phyloP scores from a whole-genome alignment of 352 stramenopile species.

The Globisporangium parvum region DNA sequence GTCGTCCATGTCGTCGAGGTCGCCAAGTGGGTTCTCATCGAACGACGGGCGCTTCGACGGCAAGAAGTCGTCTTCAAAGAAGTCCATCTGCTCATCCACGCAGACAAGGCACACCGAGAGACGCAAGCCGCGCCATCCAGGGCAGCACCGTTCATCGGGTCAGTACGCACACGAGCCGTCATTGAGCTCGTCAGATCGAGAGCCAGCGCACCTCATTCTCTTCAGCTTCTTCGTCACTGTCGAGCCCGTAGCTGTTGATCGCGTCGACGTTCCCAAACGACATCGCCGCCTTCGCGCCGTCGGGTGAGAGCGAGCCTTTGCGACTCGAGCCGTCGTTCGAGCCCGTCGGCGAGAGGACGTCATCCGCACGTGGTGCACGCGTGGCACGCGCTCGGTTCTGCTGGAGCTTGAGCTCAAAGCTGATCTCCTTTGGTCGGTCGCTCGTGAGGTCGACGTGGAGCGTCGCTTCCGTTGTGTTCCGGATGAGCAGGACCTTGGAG shows the following conservation, averaged over 20 bases:
- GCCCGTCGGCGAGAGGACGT: slow-evolving; percentile 62
- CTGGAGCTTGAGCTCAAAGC: slow-evolving; percentile 81
- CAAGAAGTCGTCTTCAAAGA: slow-evolving; percentile 73
- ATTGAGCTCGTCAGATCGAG: background rate
- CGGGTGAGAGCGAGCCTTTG: slow-evolving; percentile 62
- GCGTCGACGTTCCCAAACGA: slow-evolving; percentile 52
- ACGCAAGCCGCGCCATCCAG: background rate
- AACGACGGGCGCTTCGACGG: slow-evolving; percentile 67
- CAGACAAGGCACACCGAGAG: background rate
- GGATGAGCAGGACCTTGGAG: slow-evolving; percentile 75
- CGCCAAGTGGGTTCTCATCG: slow-evolving; percentile 66
- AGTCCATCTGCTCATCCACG: slow-evolving; percentile 45
- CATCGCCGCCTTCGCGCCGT: slow-evolving; percentile 39
- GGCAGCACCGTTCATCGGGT: too few species aligned
- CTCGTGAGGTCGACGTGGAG: slow-evolving; percentile 83
- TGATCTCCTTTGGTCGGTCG: slow-evolving; percentile 85
- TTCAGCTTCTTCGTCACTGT: slow-evolving; percentile 83
- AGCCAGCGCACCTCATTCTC: slow-evolving; percentile 63
- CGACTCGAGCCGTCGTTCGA: slow-evolving; percentile 70
- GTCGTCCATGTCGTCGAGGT: slow-evolving; percentile 79
- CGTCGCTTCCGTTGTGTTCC: slow-evolving; percentile 80
- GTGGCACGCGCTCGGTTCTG: slow-evolving; percentile 67
- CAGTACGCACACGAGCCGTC: too few species aligned
- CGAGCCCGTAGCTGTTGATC: slow-evolving; percentile 39
- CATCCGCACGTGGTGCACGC: slow-evolving; percentile 45